Evolutionary conservation across 352 stramenopile genomes (phyloP).

Genomic region (Globisporangium viniferum): DNA sequence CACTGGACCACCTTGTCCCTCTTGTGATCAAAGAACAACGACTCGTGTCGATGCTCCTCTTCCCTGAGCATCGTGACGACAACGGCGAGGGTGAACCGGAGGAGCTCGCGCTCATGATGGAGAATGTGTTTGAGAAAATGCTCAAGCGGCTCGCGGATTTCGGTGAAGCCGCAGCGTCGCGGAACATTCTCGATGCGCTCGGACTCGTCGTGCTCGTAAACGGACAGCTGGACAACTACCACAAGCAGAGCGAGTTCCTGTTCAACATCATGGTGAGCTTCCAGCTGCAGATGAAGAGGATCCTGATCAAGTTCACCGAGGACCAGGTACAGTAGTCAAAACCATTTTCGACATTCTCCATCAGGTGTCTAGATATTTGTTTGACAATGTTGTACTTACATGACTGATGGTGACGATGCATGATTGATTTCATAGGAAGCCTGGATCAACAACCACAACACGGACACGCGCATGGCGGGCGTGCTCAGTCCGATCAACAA

Average conservation of each 20-base stretch:
- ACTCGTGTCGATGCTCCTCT: conserved; percentile 44
- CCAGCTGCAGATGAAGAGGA: conserved; percentile 74
- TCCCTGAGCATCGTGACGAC: conserved; percentile 26
- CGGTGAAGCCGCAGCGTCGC: conserved; percentile 45
- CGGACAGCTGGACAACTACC: conserved; percentile 37
- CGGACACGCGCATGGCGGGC: conserved; percentile 68
- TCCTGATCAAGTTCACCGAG: conserved; percentile 79
- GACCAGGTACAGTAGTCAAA: conserved; percentile 37
- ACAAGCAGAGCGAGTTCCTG: conserved; percentile 54
- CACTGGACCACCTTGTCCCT: conserved; percentile 61
- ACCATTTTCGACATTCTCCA: not conserved
- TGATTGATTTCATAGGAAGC: conserved; percentile 28
- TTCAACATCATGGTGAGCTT: conserved; percentile 74
- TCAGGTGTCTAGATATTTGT: not conserved
- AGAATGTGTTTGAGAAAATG: conserved; percentile 69
- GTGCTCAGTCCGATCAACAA: conserved; percentile 66
- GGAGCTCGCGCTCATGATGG: conserved; percentile 54
- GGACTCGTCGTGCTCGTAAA: conserved; percentile 55
- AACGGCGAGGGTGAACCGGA: conserved; percentile 26
- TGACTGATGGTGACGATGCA: too few relatives aligned
- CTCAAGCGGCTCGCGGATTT: conserved; percentile 72
- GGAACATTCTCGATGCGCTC: conserved; percentile 69
- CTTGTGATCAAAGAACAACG: conserved; percentile 51
- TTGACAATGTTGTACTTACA: not conserved
- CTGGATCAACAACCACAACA: conserved; percentile 65